A percentile compares a stretch with the other conserved stretches of the same genome.
These are phyloP conservation scores for Galerina sulciceps DNA, from an alignment of 768 basidiomycete genomes.

Conservation along the genomic window DNA sequence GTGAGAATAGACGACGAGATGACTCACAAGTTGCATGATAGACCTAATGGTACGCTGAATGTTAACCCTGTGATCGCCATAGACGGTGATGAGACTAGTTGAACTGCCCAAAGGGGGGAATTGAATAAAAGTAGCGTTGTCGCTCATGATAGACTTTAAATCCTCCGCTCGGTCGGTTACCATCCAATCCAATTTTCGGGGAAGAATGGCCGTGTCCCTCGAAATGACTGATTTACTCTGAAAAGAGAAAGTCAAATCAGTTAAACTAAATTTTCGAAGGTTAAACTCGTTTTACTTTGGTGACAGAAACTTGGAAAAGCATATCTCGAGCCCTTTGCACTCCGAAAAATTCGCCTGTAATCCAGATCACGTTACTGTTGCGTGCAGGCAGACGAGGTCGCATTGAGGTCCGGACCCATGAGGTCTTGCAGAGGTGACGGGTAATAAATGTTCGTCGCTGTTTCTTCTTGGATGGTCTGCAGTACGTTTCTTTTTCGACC, in stretches of 20 bases:
- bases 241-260: neutral
- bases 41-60: conserved; percentile 93
- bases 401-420: conserved; percentile 66
- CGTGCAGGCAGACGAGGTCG: conserved; percentile 48
- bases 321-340: conserved; percentile 95
- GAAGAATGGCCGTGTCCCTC: conserved; percentile 90
- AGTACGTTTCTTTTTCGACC: conserved; percentile 86
- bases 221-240: conserved; percentile 92
- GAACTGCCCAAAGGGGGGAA: conserved; percentile 93
- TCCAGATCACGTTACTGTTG: conserved; percentile 84
- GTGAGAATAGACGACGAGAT: neutral
- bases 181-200: conserved; percentile 98
- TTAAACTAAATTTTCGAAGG: neutral
- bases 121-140: conserved; percentile 95
- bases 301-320: conserved; percentile 85
- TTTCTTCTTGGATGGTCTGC: conserved; percentile 95
- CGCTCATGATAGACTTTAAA: conserved; percentile 89
- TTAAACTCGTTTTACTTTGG: conserved; percentile 62
- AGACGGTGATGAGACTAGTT: conserved; percentile 91
- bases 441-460: conserved; percentile 95
- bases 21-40: conserved; percentile 90
- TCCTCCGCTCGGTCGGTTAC: conserved; percentile 96
- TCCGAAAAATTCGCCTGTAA: conserved; percentile 97
- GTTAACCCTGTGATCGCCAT: conserved; percentile 91
- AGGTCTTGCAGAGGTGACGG: conserved; percentile 90